Percentiles rank a stretch among this genome's conserved stretches.
These are phyloP conservation scores for Rheum nobile DNA, from an alignment of 148 eudicot species.

Conservation along the genomic window DNA sequence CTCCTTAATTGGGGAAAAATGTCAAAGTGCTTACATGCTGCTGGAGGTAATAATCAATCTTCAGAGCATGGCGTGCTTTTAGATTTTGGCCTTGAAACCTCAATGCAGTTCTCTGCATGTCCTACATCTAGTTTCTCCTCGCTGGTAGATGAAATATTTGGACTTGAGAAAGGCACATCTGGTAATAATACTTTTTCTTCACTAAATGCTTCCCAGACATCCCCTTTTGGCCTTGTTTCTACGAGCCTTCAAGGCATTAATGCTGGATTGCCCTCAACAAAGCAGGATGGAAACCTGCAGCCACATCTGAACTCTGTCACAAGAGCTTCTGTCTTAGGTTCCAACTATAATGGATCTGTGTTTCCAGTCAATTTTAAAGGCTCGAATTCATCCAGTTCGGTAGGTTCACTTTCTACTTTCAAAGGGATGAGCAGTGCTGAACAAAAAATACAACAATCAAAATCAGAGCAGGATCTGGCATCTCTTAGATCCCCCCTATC, in stretches of 20 bases:
- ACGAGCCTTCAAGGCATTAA: constrained; percentile 21
- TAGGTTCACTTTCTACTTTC: constrained; percentile 12
- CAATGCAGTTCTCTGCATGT: constrained; percentile 27
- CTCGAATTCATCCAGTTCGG: constrained; percentile 2
- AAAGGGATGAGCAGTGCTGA: constrained; percentile 33
- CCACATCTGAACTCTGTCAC: constrained; percentile 23
- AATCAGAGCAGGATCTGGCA: constrained; percentile 80
- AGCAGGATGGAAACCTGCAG: constrained; percentile 35
- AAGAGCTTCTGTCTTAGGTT: constrained; percentile 20
- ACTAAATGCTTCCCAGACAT: constrained; percentile 28
- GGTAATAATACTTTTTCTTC: constrained; percentile 30
- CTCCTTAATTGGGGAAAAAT: constrained; percentile 52
- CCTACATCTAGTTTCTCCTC: constrained; percentile 62
- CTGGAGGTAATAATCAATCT: constrained; percentile 24
- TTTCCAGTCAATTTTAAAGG: constrained; percentile 12
- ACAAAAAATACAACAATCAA: constrained; percentile 62
- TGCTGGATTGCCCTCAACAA: constrained; percentile 42
- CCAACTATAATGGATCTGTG: constrained; percentile 32
- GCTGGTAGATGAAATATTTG: constrained; percentile 78
- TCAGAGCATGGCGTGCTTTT: constrained; percentile 41
- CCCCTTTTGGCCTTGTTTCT: constrained; percentile 33
- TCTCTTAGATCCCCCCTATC: constrained; percentile 64
- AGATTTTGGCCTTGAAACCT: constrained; percentile 34
- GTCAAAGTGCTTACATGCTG: constrained; percentile 25
- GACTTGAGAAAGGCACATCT: constrained; percentile 64